These are phyloP conservation scores for Auriscalpium microsporum DNA, from an alignment of 768 basidiomycete species.

Conservation along the genomic window DNA sequence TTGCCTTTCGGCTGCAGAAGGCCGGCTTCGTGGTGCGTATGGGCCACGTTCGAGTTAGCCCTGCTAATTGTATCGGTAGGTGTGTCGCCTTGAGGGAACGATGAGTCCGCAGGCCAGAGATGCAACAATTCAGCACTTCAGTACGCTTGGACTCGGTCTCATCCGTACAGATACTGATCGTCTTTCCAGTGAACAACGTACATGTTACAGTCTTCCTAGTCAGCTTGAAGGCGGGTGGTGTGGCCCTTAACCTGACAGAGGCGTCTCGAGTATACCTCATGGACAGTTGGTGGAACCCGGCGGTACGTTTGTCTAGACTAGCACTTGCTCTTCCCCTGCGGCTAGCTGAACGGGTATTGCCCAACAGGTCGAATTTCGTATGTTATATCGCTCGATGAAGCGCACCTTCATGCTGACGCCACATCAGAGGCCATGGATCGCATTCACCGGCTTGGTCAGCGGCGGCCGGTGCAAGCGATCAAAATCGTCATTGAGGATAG, in stretches of 20 bases:
- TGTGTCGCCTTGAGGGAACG: conserved; percentile 90
- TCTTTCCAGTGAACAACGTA: conserved; percentile 71
- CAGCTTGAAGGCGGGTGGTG: conserved; percentile 92
- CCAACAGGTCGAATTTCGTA: conserved; percentile 66
- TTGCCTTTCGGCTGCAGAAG: conserved; percentile 84
- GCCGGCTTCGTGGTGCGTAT: conserved; percentile 78
- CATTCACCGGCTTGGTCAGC: conserved; percentile 93
- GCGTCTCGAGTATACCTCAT: conserved; percentile 92
- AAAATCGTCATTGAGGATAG: conserved; percentile 94
- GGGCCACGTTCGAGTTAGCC: not conserved
- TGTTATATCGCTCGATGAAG: conserved; percentile 23
- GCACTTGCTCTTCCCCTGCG: not conserved
- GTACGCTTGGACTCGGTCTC: conserved; percentile 33
- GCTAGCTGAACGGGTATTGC: not conserved
- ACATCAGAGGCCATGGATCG: conserved; percentile 89
- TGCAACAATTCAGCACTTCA: conserved; percentile 91
- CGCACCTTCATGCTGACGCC: not conserved
- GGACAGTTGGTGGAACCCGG: conserved; percentile 99
- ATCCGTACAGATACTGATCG: not conserved
- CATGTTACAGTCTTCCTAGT: conserved; percentile 97
- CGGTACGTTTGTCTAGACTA: conserved; percentile 33
- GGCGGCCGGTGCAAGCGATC: conserved; percentile 85
- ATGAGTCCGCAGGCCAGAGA: conserved; percentile 97
- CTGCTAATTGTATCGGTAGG: conserved; percentile 31
- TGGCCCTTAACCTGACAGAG: conserved; percentile 82